phyloP scores from a whole-genome alignment of 1,284 basidiomycete genomes.

The Cryptococcus depauperatus region DNA sequence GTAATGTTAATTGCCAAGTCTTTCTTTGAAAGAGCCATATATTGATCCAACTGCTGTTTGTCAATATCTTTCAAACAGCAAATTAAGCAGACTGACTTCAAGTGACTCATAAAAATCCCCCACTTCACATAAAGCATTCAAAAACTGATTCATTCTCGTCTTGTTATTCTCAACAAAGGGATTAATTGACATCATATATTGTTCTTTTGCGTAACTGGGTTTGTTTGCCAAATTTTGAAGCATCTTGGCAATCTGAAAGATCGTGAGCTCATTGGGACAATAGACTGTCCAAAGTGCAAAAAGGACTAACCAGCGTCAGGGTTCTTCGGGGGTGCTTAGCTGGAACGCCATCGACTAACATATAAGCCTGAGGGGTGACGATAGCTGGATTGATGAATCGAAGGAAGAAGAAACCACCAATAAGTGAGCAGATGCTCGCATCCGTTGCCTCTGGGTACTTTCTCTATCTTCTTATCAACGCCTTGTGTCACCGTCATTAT shows the following conservation, averaged over 20 bases:
- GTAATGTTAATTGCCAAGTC: slow-evolving; percentile 97
- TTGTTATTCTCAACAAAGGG: slow-evolving; percentile 99
- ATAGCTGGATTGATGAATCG: slow-evolving; percentile 99
- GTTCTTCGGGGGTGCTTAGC: slow-evolving; percentile 95
- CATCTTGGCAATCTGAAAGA: slow-evolving; percentile 90
- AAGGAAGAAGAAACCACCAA: slow-evolving; percentile 99
- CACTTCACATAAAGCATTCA: slow-evolving; percentile 94
- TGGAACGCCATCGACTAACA: slow-evolving; percentile 95
- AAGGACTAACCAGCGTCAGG: slow-evolving; percentile 66
- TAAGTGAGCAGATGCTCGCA: slow-evolving; percentile 94
- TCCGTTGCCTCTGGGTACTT: slow-evolving; percentile 98
- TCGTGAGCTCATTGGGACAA: slow-evolving; percentile 9
- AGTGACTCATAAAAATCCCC: slow-evolving; percentile 98
- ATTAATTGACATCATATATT: slow-evolving; percentile 96
- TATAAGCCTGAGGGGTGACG: slow-evolving; percentile 98
- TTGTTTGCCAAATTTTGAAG: slow-evolving; percentile 98
- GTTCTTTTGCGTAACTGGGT: slow-evolving; percentile 94
- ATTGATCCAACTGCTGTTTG: slow-evolving; percentile 84
- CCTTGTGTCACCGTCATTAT: background rate
- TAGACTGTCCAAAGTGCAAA: background rate
- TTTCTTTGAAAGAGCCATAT: slow-evolving; percentile 99
- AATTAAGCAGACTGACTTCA: slow-evolving; percentile 56
- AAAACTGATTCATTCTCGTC: slow-evolving; percentile 89
- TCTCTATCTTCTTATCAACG: slow-evolving; percentile 52
- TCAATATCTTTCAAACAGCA: background rate